Base-by-base conservation (phyloP, 176 grass and related monocot species). In the Miscanthus lutarioriparius region DNA sequence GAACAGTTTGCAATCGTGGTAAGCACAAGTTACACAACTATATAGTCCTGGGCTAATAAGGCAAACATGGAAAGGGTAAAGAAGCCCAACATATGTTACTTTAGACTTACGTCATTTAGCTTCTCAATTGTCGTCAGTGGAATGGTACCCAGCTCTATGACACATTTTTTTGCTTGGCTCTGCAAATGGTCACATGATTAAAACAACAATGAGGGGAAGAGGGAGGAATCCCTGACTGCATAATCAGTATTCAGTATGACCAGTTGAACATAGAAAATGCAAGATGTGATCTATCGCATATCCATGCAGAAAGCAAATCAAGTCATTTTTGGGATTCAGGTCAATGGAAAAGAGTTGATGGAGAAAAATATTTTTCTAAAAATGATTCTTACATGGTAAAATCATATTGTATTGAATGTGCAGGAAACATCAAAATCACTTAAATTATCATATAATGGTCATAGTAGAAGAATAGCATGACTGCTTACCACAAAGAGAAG, bases 401-500 rank as follows among this genome's bases (percentile, higher is more conserved):
- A 67, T 23, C 37, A 70, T 22, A 22, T 19, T 81, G 25, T 63
- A 47, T 70, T 69, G 2, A 47, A 82, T 25, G 63, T 49, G 7
- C 28, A 73, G 25, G 43, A 51, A 4, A 47, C 40, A 79, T 73
- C 37, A 35, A 66, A 51, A 66, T 44, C 0, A 58, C 7, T 62
- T 56, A 51, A 33, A 40, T 61, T 61, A 61, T 61, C 58, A 61
- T 22, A 38, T 40, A 64, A 61, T 5, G 7, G n/a, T 14, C 47
- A 70, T 0, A 12, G 3, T 28, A 66, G 33, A 77, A 72, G 32
- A 64, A 75, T 75, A 70, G 41, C 63, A 72, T 53, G 70, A 67
- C 64, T 82, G 43, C 81, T 88, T 93, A 97, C 94, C 87, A 97
- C 87, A 86, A 97, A 97, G n/a, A 97, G 79, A 86, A 97, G 94